Evolutionary conservation across 495 filamentous ascomycete species (phyloP), one percentile per base, ranked within the genome.

Genomic region (Hypoxylon crocopeplum): DNA sequence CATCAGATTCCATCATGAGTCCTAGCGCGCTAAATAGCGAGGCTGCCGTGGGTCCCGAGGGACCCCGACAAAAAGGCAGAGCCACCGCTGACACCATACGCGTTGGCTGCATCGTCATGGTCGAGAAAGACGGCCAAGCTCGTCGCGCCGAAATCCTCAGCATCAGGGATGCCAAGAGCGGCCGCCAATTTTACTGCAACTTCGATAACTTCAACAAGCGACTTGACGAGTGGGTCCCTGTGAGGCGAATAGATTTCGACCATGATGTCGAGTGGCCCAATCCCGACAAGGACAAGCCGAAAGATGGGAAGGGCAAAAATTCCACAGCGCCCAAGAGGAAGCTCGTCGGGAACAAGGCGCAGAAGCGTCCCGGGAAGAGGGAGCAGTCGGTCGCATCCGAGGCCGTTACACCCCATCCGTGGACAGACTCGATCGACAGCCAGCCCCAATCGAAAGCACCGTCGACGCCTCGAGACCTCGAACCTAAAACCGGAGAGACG

Each of bases 201-300:
- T 98, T 98, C 74, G 91, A 97, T 54, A 95, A 97, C 61, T 98
- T 97, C 84, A 98, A 98, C 78, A 98, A 98, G 69, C 94, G 94
- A 78, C 83, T 98, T 13, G 94, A 98, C 73, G 93, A 98, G 82
- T 98, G 95, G 95, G 84, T 98, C 34, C 79, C 87, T 1, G 83
- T 88, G 27, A 77, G 83, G 33, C 84, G 93, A 8, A 88, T 98
- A 59, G 91, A 98, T 69, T 86, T 98, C 40, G 72, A 72, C 8
- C 77, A 79, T 44, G 81, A 83, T 16, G 81, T 84, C 38, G 81
- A 83, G 45, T 83, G 81, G 81, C 82, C 81, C 6, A 82, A 73
- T 58, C 74, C 77, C 22, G 79, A 84, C n/a, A 83, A 83, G 60
- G 77, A 80, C 48, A 80, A 79, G 56, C 75, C 75, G 10, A 83